Conservation (phyloP, 2,329 filamentous ascomycete genomes). For the Calonectria honghensis region DNA sequence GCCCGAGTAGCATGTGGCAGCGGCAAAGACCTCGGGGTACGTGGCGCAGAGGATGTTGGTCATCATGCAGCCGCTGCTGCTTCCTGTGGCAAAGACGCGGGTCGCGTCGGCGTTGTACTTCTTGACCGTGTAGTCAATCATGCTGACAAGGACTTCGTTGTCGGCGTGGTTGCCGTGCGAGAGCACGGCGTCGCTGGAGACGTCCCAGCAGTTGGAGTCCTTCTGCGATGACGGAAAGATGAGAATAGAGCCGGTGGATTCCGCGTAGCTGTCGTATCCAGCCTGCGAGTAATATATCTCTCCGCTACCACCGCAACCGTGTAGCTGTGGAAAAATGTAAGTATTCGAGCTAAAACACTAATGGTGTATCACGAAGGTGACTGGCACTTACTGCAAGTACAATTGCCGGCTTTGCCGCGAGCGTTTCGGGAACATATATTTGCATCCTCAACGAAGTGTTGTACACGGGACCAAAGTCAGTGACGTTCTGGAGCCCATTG, state of each 20-base stretch:
- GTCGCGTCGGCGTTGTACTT: slow-evolving; percentile 10
- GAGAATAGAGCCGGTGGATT: slow-evolving; percentile 9
- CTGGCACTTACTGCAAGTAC: neutral
- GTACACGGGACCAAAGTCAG: slow-evolving; percentile 21
- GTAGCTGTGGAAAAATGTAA: slow-evolving; percentile 8
- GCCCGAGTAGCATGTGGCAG: slow-evolving; percentile 25
- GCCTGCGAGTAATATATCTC: slow-evolving; percentile 1
- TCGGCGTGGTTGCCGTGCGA: slow-evolving; percentile 22
- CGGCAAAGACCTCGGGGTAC: slow-evolving; percentile 12
- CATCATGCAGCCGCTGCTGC: slow-evolving; percentile 31
- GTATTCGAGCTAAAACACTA: neutral
- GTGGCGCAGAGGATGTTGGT: slow-evolving; percentile 29
- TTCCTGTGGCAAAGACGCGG: slow-evolving; percentile 18
- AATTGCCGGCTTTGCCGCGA: slow-evolving; percentile 5
- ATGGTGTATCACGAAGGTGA: neutral
- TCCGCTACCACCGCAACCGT: slow-evolving; percentile 19
- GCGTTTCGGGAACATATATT: slow-evolving; percentile 24
- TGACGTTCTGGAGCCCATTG: slow-evolving; percentile 16
- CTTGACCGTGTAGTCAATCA: slow-evolving; percentile 21
- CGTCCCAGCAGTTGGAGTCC: slow-evolving; percentile 28
- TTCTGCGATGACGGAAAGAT: slow-evolving; percentile 26
- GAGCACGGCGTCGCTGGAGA: slow-evolving; percentile 9
- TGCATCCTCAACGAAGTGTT: slow-evolving; percentile 26
- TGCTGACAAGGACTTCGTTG: slow-evolving; percentile 27
- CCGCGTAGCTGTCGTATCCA: neutral